phyloP scores from a whole-genome alignment of 2,329 filamentous ascomycete species.

The Tolypocladium cylindrosporum region DNA sequence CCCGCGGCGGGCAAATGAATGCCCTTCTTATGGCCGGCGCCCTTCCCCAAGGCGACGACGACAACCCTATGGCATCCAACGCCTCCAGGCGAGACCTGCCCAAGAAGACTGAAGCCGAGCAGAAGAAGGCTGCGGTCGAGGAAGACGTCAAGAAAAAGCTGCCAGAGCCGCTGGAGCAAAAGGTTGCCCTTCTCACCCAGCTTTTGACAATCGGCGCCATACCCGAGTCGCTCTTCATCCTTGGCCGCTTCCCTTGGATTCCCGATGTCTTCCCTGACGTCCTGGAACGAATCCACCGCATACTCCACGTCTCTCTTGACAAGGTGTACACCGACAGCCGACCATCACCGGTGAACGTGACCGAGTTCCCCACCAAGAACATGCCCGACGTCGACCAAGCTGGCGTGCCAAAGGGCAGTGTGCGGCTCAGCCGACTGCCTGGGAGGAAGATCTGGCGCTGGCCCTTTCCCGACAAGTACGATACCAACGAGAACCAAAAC shows the following conservation, averaged over 20 bases:
- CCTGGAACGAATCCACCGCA: slow-evolving; percentile 69
- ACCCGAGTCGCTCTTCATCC: slow-evolving; percentile 84
- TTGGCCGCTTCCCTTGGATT: slow-evolving; percentile 89
- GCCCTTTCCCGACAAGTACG: slow-evolving; percentile 71
- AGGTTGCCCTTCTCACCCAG: slow-evolving; percentile 73
- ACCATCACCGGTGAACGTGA: slow-evolving; percentile 18
- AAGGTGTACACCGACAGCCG: slow-evolving; percentile 52
- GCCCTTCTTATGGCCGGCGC: slow-evolving; percentile 81
- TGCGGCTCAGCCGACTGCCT: slow-evolving; percentile 49
- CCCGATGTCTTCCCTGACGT: slow-evolving; percentile 77
- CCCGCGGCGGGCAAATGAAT: slow-evolving; percentile 64
- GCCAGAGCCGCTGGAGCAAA: slow-evolving; percentile 77
- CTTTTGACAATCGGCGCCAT: slow-evolving; percentile 85
- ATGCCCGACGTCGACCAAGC: slow-evolving; percentile 50
- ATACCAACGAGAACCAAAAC: slow-evolving; percentile 64
- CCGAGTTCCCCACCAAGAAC: slow-evolving; percentile 33
- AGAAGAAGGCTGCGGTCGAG: slow-evolving; percentile 35
- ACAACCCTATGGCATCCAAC: slow-evolving; percentile 43
- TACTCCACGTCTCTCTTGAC: slow-evolving; percentile 71
- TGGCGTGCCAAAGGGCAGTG: slow-evolving; percentile 57
- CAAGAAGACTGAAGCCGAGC: slow-evolving; percentile 40
- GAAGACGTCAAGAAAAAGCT: slow-evolving; percentile 37
- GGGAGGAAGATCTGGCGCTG: slow-evolving; percentile 66
- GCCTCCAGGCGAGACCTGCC: slow-evolving; percentile 38
- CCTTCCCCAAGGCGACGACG: slow-evolving; percentile 58